These are phyloP conservation scores for Polygonum maritimum DNA, from an alignment of 148 eudicot species.

Conservation along the genomic window DNA sequence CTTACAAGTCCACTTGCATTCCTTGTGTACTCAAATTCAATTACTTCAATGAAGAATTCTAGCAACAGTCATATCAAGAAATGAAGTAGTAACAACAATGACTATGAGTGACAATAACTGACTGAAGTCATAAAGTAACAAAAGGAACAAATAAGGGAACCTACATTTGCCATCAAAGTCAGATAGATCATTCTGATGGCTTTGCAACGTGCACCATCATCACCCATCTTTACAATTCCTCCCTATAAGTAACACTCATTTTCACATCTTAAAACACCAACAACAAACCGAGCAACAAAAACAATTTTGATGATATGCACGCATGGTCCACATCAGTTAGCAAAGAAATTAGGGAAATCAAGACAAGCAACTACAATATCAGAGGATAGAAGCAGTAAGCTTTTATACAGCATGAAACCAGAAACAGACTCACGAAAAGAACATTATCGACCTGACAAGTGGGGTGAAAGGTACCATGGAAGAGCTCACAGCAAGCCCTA, in stretches of 20 bases:
- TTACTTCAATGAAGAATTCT: not conserved
- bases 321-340: no score
- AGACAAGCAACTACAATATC: not conserved
- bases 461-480: slow-evolving; percentile 87
- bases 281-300: not conserved
- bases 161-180: slow-evolving; percentile 33
- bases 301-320: no score
- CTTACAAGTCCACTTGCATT: not conserved
- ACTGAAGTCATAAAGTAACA: not conserved
- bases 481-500: slow-evolving; percentile 77
- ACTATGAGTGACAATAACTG: not conserved
- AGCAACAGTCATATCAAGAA: not conserved
- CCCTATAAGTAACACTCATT: slow-evolving; percentile 61
- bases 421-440: slow-evolving; percentile 70
- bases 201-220: slow-evolving; percentile 35
- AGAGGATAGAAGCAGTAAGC: not conserved
- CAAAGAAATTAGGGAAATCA: not conserved
- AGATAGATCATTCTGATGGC: slow-evolving; percentile 33
- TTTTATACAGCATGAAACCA: slow-evolving; percentile 13
- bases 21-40: not conserved
- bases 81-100: not conserved
- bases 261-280: slow-evolving; percentile 29
- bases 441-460: slow-evolving; percentile 92
- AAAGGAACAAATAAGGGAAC: slow-evolving; percentile 29
- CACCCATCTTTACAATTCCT: slow-evolving; percentile 90